Conservation (phyloP, 1,139 yeast genomes). For the Pichia sorboxylosa region DNA sequence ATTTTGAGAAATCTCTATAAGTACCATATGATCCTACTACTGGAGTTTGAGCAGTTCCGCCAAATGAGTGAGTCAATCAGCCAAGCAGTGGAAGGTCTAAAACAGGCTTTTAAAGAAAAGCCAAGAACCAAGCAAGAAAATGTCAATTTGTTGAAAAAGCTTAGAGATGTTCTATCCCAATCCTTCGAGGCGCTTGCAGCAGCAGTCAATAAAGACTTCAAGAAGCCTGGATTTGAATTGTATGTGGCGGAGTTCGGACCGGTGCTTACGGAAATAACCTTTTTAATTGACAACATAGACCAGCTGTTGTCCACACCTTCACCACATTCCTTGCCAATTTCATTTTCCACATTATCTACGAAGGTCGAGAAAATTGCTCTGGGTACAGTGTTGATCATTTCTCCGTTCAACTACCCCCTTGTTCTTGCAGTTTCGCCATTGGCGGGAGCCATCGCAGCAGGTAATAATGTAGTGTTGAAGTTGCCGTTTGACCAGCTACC, state of each 20-base stretch:
- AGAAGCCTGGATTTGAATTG: conserved; percentile 53
- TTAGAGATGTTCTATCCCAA: conserved; percentile 57
- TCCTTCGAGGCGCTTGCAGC: conserved; percentile 41
- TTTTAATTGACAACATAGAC: conserved; percentile 48
- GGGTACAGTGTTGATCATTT: conserved; percentile 64
- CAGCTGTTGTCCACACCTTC: conserved; percentile 49
- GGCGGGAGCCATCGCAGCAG: conserved; percentile 77
- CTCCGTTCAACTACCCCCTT: conserved; percentile 86
- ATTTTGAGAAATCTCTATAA: too few species aligned
- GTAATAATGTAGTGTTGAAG: conserved; percentile 72
- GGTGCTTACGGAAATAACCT: conserved; percentile 43
- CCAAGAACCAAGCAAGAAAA: too few species aligned
- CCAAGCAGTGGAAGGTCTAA: too few species aligned
- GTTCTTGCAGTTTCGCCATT: conserved; percentile 54
- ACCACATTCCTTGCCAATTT: conserved; percentile 35
- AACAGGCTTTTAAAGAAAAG: too few species aligned
- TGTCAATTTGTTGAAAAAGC: conserved; percentile 44
- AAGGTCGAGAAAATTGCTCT: conserved; percentile 55
- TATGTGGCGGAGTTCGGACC: conserved; percentile 44
- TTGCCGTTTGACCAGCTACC: conserved; percentile 66
- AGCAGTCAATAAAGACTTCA: conserved; percentile 57
- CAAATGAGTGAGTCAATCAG: too few species aligned
- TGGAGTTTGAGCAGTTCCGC: too few species aligned
- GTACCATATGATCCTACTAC: too few species aligned
- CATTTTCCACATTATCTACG: conserved; percentile 36